phyloP scores from a whole-genome alignment of 2,329 filamentous ascomycete species.

The Pseudopithomyces maydicus region DNA sequence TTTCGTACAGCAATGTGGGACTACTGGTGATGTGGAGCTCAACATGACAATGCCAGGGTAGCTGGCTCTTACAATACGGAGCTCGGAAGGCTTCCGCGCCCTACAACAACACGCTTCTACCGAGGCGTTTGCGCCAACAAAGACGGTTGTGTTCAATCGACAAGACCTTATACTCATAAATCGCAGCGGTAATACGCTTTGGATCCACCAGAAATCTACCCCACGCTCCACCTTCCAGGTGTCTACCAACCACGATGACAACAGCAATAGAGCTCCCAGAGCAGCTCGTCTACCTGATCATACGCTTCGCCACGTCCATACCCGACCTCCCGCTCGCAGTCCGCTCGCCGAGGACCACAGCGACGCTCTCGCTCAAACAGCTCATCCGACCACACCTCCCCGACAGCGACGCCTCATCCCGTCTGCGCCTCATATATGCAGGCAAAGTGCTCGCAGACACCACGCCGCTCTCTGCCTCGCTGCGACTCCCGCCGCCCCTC shows the following conservation, averaged over 20 bases:
- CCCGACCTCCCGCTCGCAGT: constrained; percentile 84
- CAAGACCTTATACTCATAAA: not conserved
- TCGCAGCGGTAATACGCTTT: not conserved
- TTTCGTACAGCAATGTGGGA: too few species aligned
- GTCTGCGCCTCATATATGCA: constrained; percentile 86
- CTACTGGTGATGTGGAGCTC: not conserved
- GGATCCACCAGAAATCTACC: not conserved
- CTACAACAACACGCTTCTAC: not conserved
- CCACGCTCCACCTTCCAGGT: too few species aligned
- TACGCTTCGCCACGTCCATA: constrained; percentile 87
- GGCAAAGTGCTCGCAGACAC: constrained; percentile 83
- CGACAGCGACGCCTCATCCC: constrained; percentile 64
- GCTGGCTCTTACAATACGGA: not conserved
- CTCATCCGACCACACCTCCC: constrained; percentile 76
- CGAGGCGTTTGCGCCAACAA: not conserved
- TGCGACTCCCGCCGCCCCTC: constrained; percentile 61
- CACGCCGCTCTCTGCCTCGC: constrained; percentile 68
- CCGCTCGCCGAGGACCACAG: constrained; percentile 68
- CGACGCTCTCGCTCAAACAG: constrained; percentile 79
- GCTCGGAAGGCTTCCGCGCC: not conserved
- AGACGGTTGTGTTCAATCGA: not conserved
- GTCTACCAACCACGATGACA: constrained; percentile 28
- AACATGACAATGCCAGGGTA: not conserved
- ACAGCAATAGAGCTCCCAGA: constrained; percentile 37
- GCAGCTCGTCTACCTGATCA: constrained; percentile 70